Evolutionary conservation across 257 asterid genomes (phyloP), one percentile per base, ranked within the genome.

Genomic region (Rehmannia glutinosa): DNA sequence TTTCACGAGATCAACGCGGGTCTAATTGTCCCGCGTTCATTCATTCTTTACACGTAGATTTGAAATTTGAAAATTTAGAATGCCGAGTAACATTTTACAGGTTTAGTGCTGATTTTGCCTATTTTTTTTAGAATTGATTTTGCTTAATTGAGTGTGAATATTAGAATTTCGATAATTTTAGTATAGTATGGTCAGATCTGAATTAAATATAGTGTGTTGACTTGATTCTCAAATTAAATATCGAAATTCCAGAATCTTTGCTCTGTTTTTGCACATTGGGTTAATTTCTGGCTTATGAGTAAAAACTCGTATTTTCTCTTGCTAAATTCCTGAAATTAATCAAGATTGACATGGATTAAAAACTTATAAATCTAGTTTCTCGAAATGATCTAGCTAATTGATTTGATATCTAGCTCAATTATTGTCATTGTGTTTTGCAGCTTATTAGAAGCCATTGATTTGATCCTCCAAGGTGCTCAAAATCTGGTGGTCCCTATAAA

Each of bases 381-480:
- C 6, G 13, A 8, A 39, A n/a, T 8, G n/a, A 24, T 43, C 5
- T n/a, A 1, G 20, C 10, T 33, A 12, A 15, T 28, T 42, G 16
- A 12, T 17, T 35, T 50, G 24, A 60, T 39, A 25, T 56, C 0
- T 23, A 53, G 19, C 38, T 24, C 2, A 65, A 21, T 65, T 47
- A 11, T 27, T 16, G 3, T 1, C 12, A 30, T 28, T n/a, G n/a
- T 45, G 4, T 64, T 32, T 72, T 70, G 71, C 81, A 88, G 96
- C 67, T 74, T 88, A 59, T 75, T 88, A 38, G 94, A 88, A 61
- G 89, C 86, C 60, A 84, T 88, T 61, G 92, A 89, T 76, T 35
- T 84, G 67, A 83, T 89, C 32, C 77, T 86, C 21, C 64, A 86
- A 62, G 96, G 95, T 19, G 88, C 89, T 10, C 92, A 89, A 50